Percentiles rank a stretch among this genome's conserved stretches.
Conservation (phyloP, 768 basidiomycete genomes). For the Auricularia sp. region DNA sequence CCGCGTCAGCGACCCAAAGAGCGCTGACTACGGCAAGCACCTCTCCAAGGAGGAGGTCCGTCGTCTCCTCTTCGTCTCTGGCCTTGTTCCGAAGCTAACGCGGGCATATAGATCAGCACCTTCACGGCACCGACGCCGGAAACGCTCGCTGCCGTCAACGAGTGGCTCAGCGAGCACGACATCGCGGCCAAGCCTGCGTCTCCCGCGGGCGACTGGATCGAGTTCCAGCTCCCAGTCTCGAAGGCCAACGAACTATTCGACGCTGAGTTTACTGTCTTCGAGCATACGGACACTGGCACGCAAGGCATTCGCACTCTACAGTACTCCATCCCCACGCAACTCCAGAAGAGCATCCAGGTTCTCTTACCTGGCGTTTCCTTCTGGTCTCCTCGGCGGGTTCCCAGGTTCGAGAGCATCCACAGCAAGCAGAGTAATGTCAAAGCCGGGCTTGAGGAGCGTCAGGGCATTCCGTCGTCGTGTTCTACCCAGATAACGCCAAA, state of each 20-base stretch:
- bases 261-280: constrained; percentile 20
- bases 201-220: constrained; percentile 22
- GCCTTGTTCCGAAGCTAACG: neutral
- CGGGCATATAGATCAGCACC: constrained; percentile 12
- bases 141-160: constrained; percentile 17
- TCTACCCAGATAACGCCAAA: no score
- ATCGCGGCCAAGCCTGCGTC: constrained; percentile 16
- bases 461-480: no score
- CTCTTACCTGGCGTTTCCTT: no score
- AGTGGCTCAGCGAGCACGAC: constrained; percentile 17
- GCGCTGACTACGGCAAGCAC: neutral
- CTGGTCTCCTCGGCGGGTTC: no score
- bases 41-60: neutral
- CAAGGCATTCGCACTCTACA: constrained; percentile 17
- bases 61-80: neutral
- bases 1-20: neutral
- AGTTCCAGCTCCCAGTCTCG: constrained; percentile 17
- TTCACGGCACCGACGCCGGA: constrained; percentile 19
- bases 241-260: constrained; percentile 21
- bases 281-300: constrained; percentile 14
- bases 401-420: no score
- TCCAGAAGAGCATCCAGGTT: no score
- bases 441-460: no score
- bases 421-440: no score
- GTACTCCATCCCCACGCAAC: constrained; percentile 15